Conservation (phyloP, 2,329 filamentous ascomycete species). For the Scedosporium minutisporum region DNA sequence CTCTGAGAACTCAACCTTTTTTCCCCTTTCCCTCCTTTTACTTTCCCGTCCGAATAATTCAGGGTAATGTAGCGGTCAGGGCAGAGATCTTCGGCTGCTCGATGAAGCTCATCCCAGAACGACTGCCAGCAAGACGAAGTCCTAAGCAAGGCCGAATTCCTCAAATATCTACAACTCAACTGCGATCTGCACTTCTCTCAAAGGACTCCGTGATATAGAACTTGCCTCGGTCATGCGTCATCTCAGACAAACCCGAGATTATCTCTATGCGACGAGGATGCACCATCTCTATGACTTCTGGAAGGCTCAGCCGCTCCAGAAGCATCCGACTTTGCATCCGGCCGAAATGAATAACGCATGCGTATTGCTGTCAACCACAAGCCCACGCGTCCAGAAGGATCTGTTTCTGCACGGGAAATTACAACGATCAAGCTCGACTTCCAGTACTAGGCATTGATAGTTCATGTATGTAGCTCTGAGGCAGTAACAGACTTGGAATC, state of each 20-base stretch:
- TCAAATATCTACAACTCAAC: no score
- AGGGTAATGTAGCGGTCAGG: no score
- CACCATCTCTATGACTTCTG: neutral
- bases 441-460: neutral
- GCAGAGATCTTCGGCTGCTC: no score
- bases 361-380: neutral
- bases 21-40: no score
- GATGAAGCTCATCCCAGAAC: no score
- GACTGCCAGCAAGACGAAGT: no score
- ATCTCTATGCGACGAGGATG: neutral
- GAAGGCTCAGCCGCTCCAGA: neutral
- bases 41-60: no score
- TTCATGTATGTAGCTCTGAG: neutral
- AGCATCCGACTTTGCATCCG: neutral
- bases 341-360: neutral
- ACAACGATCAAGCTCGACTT: neutral
- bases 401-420: neutral
- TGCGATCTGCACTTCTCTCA: no score
- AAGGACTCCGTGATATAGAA: no score
- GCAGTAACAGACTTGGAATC: neutral
- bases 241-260: neutral
- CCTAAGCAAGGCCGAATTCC: no score
- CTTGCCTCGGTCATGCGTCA: neutral
- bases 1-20: no score
- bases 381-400: neutral